These are phyloP conservation scores for Magnolia sinica DNA, from an alignment of 164 flowering plant genomes.

Conservation along the genomic window DNA sequence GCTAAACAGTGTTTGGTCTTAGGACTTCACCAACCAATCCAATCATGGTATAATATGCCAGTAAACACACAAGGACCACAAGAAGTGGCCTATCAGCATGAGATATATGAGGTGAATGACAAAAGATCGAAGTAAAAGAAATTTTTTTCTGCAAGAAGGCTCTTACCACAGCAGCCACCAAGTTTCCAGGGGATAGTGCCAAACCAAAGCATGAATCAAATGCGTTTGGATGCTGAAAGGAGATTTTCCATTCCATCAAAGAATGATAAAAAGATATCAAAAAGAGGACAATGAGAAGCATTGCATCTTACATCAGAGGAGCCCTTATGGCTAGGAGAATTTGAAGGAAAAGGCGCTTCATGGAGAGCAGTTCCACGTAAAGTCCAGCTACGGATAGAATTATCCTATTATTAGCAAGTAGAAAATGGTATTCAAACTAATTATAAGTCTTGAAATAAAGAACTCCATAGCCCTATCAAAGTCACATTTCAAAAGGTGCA, in stretches of 20 bases:
- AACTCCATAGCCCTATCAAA: neutral
- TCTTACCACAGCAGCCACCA: slow-evolving; percentile 76
- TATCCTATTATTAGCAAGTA: slow-evolving; percentile 45
- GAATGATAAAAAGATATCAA: neutral
- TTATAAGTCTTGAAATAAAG: neutral
- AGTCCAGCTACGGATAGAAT: slow-evolving; percentile 67
- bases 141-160: neutral
- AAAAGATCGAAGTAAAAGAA: neutral
- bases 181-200: slow-evolving; percentile 80
- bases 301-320: slow-evolving; percentile 51
- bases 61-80: neutral
- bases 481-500: neutral
- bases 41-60: too few species aligned
- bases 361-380: slow-evolving; percentile 37
- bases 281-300: slow-evolving; percentile 8
- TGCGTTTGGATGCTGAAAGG: slow-evolving; percentile 59
- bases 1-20: too few species aligned
- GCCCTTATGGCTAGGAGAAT: slow-evolving; percentile 41
- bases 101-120: neutral
- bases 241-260: slow-evolving; percentile 7
- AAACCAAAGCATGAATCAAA: slow-evolving; percentile 76
- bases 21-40: too few species aligned
- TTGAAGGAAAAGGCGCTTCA: slow-evolving; percentile 63
- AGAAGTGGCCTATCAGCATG: neutral
- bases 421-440: neutral